These are phyloP conservation scores for Lachnellula arida DNA, from an alignment of 2,329 filamentous ascomycete species.

Conservation along the genomic window DNA sequence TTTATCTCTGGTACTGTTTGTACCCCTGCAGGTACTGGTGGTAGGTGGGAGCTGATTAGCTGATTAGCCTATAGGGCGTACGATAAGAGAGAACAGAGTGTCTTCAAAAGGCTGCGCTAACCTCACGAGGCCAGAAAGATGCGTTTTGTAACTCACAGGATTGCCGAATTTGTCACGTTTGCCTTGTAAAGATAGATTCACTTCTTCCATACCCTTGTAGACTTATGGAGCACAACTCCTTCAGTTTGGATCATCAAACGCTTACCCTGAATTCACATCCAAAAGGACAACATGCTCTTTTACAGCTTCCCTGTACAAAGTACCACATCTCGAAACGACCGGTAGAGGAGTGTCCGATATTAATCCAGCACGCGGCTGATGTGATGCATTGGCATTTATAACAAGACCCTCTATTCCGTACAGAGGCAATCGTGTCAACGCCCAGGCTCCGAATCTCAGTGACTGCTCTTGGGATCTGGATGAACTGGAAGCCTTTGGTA, in stretches of 20 bases:
- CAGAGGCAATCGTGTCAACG: not conserved
- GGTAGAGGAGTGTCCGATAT: not conserved
- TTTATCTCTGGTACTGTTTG: not conserved
- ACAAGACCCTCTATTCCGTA: not conserved
- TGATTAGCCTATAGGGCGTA: not conserved
- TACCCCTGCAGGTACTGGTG: not conserved
- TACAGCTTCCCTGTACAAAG: not conserved
- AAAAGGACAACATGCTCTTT: not conserved
- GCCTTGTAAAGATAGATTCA: too few species aligned
- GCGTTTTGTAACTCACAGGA: not conserved
- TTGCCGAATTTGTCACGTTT: too few species aligned
- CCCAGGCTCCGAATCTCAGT: not conserved
- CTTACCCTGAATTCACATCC: not conserved
- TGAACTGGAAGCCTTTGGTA: not conserved
- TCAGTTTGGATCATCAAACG: not conserved
- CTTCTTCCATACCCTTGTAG: too few species aligned
- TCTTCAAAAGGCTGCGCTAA: conserved; percentile 4
- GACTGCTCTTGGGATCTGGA: not conserved
- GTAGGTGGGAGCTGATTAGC: not conserved
- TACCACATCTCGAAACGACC: not conserved
- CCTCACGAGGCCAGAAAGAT: not conserved
- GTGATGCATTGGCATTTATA: not conserved
- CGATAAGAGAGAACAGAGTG: conserved; percentile 15
- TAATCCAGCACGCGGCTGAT: not conserved
- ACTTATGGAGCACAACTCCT: too few species aligned